Conservation (phyloP, 2,329 filamentous ascomycete species). For the Fusarium napiforme region DNA sequence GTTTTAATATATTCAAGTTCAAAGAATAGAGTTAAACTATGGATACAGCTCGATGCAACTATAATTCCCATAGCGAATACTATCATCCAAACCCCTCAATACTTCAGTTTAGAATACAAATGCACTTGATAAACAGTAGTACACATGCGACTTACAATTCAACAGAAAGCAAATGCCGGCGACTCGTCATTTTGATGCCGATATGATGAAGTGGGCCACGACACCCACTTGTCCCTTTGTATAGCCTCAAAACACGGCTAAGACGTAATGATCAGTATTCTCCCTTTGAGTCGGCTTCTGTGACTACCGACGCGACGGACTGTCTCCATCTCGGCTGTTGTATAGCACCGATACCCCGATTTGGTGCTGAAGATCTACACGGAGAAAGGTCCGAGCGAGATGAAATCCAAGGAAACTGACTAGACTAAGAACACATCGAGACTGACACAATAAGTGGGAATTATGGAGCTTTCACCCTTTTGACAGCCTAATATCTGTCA, state of each 20-base stretch:
- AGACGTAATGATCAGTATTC: not conserved
- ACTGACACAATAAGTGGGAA: not conserved
- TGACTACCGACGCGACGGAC: not conserved
- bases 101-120: not conserved
- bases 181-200: not conserved
- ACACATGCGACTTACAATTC: not conserved
- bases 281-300: not conserved
- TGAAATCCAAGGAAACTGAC: not conserved
- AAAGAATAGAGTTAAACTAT: not conserved
- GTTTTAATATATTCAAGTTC: not conserved
- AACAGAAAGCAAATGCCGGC: no score
- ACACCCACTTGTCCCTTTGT: not conserved
- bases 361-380: not conserved
- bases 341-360: not conserved
- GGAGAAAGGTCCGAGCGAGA: not conserved
- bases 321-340: not conserved
- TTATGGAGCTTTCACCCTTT: not conserved
- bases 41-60: not conserved
- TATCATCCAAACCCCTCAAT: not conserved
- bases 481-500: no score
- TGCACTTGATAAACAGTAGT: accelerated
- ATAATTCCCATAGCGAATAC: not conserved
- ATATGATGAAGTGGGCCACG: not conserved
- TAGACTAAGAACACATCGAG: accelerated
- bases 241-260: not conserved